Conservation (phyloP, 306 rosid genomes). For the Quercus ilex region DNA sequence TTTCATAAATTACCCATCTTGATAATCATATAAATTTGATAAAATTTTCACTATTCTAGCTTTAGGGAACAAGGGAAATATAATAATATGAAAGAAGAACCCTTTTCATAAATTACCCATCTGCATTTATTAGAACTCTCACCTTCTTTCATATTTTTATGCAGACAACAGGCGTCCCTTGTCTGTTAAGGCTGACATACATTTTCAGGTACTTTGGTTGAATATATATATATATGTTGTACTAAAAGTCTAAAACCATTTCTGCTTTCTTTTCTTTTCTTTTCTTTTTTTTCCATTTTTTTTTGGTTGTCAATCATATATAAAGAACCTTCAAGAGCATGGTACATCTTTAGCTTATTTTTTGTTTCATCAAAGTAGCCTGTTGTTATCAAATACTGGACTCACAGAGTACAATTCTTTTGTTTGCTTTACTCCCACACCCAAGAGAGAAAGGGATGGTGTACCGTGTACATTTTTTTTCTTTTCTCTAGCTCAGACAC, state of each 20-base stretch:
- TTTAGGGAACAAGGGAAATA: no score
- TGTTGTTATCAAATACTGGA: background rate
- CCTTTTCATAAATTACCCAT: no score
- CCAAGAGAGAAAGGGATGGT: background rate
- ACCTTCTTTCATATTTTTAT: background rate
- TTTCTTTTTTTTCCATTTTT: background rate
- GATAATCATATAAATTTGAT: background rate
- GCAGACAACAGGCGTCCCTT: conserved; percentile 48
- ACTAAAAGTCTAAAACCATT: background rate
- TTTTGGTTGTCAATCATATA: background rate
- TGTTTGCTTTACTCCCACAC: background rate
- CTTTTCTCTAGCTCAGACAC: background rate
- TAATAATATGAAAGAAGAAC: no score
- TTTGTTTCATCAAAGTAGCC: background rate
- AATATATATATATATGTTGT: background rate
- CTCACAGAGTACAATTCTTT: background rate
- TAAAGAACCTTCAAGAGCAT: background rate
- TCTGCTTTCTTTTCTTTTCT: no score
- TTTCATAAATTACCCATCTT: background rate
- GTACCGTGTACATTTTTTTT: background rate
- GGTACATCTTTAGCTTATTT: background rate
- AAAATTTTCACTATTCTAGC: background rate
- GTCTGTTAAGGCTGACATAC: conserved; percentile 28
- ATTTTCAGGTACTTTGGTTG: conserved; percentile 51
- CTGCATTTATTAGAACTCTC: background rate